These are phyloP conservation scores for Russula dissimulans DNA, from an alignment of 768 basidiomycete genomes.

Conservation along the genomic window DNA sequence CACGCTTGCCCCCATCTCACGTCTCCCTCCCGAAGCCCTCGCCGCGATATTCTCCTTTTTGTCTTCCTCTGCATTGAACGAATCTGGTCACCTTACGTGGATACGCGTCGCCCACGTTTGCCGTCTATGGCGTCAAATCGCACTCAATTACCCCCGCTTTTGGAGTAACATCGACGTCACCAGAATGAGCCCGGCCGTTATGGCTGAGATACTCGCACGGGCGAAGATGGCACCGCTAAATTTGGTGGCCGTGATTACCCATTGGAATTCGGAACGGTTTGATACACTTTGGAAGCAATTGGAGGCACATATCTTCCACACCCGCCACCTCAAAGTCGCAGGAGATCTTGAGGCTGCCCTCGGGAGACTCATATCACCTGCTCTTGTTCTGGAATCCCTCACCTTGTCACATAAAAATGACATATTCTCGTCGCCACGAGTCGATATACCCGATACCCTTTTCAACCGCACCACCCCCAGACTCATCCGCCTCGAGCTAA, in stretches of 20 bases:
- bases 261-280: background rate
- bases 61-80: background rate
- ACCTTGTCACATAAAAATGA: background rate
- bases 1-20: background rate
- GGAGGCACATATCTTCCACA: background rate
- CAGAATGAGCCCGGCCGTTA: background rate
- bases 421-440: background rate
- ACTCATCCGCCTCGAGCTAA: background rate
- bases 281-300: background rate
- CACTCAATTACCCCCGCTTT: conserved; percentile 2
- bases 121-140: conserved; percentile 14
- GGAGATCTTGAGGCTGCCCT: background rate
- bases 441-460: background rate
- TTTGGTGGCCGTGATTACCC: background rate
- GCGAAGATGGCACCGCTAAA: conserved; percentile 1
- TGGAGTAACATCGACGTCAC: conserved; percentile 8
- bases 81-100: background rate
- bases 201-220: conserved; percentile 1
- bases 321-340: background rate
- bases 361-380: background rate
- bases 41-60: background rate
- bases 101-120: conserved; percentile 11
- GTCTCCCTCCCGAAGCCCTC: conserved; percentile 5
- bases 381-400: background rate
- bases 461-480: background rate